phyloP scores from a whole-genome alignment of 2,329 filamentous ascomycete genomes.

The Scedosporium boydii region DNA sequence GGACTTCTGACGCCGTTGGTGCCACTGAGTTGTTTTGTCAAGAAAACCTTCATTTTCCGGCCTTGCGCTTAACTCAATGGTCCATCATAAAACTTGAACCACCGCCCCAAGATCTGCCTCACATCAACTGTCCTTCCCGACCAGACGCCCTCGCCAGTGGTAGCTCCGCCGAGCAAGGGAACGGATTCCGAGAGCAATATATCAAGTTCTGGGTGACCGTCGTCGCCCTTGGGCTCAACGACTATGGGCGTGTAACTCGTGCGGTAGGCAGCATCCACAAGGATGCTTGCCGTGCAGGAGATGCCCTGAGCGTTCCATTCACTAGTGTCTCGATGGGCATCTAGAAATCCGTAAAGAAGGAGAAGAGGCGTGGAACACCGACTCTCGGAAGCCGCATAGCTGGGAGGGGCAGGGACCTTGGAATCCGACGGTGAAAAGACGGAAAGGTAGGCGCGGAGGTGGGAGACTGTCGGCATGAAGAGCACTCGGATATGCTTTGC shows the following conservation, averaged over 20 bases:
- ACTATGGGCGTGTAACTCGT: conserved; percentile 33
- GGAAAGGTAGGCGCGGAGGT: conserved; percentile 67
- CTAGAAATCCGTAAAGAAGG: conserved; percentile 55
- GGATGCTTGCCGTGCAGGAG: conserved; percentile 47
- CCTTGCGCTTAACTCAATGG: not conserved
- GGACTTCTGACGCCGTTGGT: not conserved
- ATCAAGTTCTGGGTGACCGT: conserved; percentile 20
- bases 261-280: conserved; percentile 51
- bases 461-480: conserved; percentile 67
- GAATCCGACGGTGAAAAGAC: conserved; percentile 34
- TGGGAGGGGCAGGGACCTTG: conserved; percentile 26
- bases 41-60: no score
- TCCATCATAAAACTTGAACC: conserved; percentile 39
- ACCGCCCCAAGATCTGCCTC: conserved; percentile 48
- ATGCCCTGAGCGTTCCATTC: conserved; percentile 71
- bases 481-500: conserved; percentile 59
- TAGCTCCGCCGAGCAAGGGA: conserved; percentile 45
- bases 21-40: not conserved
- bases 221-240: conserved; percentile 30
- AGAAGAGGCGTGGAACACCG: conserved; percentile 30
- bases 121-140: conserved; percentile 49
- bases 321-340: conserved; percentile 56
- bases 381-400: conserved; percentile 6
- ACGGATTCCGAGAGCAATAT: conserved; percentile 40
- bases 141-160: conserved; percentile 42